These are phyloP conservation scores for Colletotrichum destructivum DNA, from an alignment of 2,329 filamentous ascomycete species.

Conservation along the genomic window DNA sequence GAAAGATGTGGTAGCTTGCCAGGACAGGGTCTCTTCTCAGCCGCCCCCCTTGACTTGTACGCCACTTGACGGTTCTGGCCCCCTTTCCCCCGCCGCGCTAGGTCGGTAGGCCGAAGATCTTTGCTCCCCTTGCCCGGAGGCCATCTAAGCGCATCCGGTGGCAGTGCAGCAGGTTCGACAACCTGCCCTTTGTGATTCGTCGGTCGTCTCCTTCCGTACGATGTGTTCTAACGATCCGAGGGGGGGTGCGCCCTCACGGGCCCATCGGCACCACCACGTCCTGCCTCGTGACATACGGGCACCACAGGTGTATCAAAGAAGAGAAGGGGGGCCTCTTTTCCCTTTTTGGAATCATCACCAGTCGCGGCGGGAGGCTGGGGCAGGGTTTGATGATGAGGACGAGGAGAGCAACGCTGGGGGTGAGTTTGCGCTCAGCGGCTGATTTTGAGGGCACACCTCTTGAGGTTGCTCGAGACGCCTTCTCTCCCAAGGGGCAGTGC, in stretches of 20 bases:
- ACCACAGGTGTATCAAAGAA: neutral
- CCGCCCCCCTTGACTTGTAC: neutral
- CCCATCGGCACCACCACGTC: neutral
- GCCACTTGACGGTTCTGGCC: neutral
- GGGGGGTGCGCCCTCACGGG: neutral
- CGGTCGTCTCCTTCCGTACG: neutral
- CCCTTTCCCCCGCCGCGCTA: constrained; percentile 36
- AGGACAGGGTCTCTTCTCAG: constrained; percentile 20
- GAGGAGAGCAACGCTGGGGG: neutral
- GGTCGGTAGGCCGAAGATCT: constrained; percentile 33
- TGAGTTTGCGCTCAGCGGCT: neutral
- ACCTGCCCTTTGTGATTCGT: neutral
- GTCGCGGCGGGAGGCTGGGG: neutral
- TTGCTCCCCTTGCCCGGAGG: constrained; percentile 22
- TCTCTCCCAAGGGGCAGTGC: neutral
- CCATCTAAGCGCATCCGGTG: constrained; percentile 22
- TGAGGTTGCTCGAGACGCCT: neutral
- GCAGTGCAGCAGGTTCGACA: constrained; percentile 17
- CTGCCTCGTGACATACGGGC: constrained; percentile 4
- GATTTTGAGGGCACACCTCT: neutral
- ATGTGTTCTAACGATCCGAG: constrained; percentile 12
- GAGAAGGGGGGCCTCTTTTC: neutral
- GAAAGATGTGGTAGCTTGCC: constrained; percentile 12
- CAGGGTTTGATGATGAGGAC: neutral
- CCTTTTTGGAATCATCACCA: constrained; percentile 19